These are phyloP conservation scores for Circinella umbellata DNA, from an alignment of 371 early-diverging fungal genomes.

Conservation along the genomic window DNA sequence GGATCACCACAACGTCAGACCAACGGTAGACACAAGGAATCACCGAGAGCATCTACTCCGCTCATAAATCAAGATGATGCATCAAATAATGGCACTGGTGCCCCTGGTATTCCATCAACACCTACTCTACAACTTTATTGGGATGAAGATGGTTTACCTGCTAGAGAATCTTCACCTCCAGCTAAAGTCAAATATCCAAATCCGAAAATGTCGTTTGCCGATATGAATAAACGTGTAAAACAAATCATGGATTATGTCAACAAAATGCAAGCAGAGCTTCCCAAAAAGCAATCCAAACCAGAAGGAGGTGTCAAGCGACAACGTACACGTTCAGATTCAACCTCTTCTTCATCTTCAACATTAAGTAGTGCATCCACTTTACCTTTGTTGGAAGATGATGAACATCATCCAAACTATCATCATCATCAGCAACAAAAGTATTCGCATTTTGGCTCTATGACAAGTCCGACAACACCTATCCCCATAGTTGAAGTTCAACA, in stretches of 20 bases:
- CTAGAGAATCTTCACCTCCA: constrained; percentile 45
- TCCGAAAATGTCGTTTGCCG: constrained; percentile 57
- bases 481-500: constrained; percentile 18
- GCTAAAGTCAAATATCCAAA: constrained; percentile 57
- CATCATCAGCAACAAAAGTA: constrained; percentile 3
- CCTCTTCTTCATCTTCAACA: constrained; percentile 25
- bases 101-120: constrained; percentile 11
- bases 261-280: constrained; percentile 54
- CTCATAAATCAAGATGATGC: constrained; percentile 3
- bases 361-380: constrained; percentile 50
- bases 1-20: constrained; percentile 13
- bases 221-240: constrained; percentile 66
- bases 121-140: constrained; percentile 25
- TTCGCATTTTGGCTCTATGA: neutral
- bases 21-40: constrained; percentile 14
- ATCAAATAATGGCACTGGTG: neutral
- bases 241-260: constrained; percentile 61
- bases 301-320: neutral
- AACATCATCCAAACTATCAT: neutral
- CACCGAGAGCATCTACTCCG: constrained; percentile 23
- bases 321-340: constrained; percentile 23
- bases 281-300: constrained; percentile 19
- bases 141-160: constrained; percentile 45
- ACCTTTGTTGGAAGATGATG: constrained; percentile 33
- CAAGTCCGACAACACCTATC: constrained; percentile 27